Evolutionary conservation across 2,329 filamentous ascomycete genomes (phyloP).

Genomic region (Sarocladium brachiariae): DNA sequence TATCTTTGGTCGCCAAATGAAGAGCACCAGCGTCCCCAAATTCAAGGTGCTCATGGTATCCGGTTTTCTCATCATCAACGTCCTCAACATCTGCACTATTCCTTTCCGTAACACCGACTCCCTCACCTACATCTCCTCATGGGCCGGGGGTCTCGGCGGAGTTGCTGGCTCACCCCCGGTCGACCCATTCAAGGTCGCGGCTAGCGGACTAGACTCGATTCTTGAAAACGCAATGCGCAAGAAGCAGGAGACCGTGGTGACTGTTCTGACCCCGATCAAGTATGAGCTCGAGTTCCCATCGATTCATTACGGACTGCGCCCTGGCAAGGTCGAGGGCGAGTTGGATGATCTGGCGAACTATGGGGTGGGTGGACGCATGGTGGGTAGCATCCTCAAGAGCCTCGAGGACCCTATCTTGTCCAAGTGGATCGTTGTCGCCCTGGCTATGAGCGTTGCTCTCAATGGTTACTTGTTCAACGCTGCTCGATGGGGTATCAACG

Average conservation of each 20-base stretch:
- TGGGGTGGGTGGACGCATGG: slow-evolving; percentile 75
- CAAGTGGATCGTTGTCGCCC: slow-evolving; percentile 92
- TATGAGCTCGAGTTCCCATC: slow-evolving; percentile 79
- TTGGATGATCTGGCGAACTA: slow-evolving; percentile 30
- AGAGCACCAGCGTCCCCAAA: slow-evolving; percentile 75
- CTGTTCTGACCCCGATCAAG: slow-evolving; percentile 87
- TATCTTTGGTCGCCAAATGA: slow-evolving; percentile 81
- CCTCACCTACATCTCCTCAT: slow-evolving; percentile 35
- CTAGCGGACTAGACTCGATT: slow-evolving; percentile 77
- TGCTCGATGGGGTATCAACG: slow-evolving; percentile 96
- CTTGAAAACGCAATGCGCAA: slow-evolving; percentile 62
- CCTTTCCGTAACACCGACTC: slow-evolving; percentile 66
- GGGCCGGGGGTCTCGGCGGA: slow-evolving; percentile 51
- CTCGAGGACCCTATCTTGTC: slow-evolving; percentile 92
- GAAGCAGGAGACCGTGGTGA: slow-evolving; percentile 66
- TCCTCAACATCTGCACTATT: slow-evolving; percentile 82
- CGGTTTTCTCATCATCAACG: slow-evolving; percentile 84
- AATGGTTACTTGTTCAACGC: slow-evolving; percentile 99
- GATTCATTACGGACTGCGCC: slow-evolving; percentile 50
- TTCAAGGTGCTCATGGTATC: slow-evolving; percentile 98
- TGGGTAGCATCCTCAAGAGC: slow-evolving; percentile 86
- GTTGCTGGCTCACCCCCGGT: slow-evolving; percentile 72
- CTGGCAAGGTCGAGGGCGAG: slow-evolving; percentile 39
- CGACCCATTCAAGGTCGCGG: slow-evolving; percentile 93
- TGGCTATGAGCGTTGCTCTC: slow-evolving; percentile 88